A percentile compares a stretch with the other conserved stretches of the same genome.
phyloP scores from a whole-genome alignment of 106 monocot species.

The Posidonia australis region DNA sequence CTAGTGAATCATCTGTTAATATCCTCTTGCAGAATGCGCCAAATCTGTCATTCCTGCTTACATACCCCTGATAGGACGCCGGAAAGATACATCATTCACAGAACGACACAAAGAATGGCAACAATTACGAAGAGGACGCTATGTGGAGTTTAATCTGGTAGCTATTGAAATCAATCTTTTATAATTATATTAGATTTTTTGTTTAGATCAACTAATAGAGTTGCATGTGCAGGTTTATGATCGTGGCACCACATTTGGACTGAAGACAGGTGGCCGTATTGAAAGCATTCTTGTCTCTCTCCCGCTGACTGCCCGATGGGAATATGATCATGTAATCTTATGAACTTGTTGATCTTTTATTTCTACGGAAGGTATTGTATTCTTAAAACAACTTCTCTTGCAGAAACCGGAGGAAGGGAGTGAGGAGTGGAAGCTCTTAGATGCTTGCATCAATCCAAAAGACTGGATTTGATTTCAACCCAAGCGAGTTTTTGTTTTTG shows the following conservation, averaged over 20 bases:
- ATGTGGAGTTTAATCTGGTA: constrained; percentile 99
- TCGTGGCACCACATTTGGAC: constrained; percentile 95
- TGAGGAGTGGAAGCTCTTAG: constrained; percentile 85
- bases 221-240: constrained; percentile 70
- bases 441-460: constrained; percentile 81
- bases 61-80: constrained; percentile 64
- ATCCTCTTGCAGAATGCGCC: constrained; percentile 56
- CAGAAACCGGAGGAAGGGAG: constrained; percentile 67
- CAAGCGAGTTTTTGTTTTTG: too few species aligned
- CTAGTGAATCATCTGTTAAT: constrained; percentile 36
- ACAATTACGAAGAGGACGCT: constrained; percentile 84
- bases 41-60: constrained; percentile 83
- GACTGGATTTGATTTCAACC: constrained; percentile 46
- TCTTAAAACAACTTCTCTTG: background rate
- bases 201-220: background rate
- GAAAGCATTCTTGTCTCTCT: constrained; percentile 99
- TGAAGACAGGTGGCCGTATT: constrained; percentile 95
- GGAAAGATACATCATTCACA: constrained; percentile 75
- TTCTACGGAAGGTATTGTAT: too few species aligned
- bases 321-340: constrained; percentile 83
- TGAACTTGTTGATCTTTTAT: background rate
- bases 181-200: background rate
- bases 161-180: background rate
- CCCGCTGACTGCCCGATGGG: constrained; percentile 92
- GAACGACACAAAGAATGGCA: constrained; percentile 90